These are phyloP conservation scores for Thielaviopsis musarum DNA, from an alignment of 2,329 filamentous ascomycete species.

Conservation along the genomic window DNA sequence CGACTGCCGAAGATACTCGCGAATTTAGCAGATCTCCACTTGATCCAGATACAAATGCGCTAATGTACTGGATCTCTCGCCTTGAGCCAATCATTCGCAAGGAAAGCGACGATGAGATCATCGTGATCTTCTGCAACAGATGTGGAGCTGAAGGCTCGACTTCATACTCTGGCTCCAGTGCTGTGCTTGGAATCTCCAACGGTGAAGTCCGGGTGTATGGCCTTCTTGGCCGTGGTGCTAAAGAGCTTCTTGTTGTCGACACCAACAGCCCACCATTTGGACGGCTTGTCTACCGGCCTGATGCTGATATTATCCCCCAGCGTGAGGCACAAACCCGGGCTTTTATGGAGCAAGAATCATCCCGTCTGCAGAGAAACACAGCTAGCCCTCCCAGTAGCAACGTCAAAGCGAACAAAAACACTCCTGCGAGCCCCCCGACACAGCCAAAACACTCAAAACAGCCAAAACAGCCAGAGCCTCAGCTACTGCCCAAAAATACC, in stretches of 20 bases:
- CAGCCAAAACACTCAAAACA: not conserved
- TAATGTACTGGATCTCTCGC: conserved; percentile 59
- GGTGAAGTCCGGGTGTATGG: conserved; percentile 55
- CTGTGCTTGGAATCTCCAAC: conserved; percentile 46
- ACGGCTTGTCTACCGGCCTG: conserved; percentile 25
- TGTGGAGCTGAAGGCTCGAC: conserved; percentile 47
- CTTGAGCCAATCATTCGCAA: conserved; percentile 46
- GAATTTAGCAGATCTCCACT: conserved; percentile 29
- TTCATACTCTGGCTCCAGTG: conserved; percentile 57
- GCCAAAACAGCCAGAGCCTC: not conserved
- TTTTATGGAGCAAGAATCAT: not conserved
- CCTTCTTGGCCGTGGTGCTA: conserved; percentile 49
- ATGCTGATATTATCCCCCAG: not conserved
- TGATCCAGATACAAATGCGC: conserved; percentile 54
- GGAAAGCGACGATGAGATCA: conserved; percentile 39
- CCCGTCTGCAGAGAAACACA: not conserved
- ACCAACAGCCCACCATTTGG: conserved; percentile 29
- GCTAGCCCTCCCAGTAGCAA: no score
- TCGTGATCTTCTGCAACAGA: conserved; percentile 56
- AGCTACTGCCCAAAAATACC: not conserved
- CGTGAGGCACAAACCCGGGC: not conserved
- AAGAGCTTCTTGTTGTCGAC: conserved; percentile 52
- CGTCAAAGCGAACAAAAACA: not conserved
- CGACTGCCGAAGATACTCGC: conserved; percentile 37
- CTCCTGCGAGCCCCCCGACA: not conserved